Base-by-base conservation (phyloP, 768 basidiomycete species). In the Pleurotus djamor region DNA sequence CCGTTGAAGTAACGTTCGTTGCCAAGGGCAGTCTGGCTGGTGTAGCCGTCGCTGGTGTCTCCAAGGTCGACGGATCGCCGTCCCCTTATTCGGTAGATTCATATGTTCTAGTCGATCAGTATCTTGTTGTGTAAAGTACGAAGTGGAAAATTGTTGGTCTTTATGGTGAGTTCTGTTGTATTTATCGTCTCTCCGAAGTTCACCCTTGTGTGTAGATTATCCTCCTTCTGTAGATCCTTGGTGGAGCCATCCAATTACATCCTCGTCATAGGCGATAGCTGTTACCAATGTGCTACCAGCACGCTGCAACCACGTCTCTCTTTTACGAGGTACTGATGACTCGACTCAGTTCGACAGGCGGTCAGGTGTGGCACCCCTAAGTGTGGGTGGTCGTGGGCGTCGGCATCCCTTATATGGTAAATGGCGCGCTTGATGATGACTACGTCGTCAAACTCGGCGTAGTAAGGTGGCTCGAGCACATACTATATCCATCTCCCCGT, bases 11-110 rank as follows among this genome's bases (percentile, higher is more conserved):
- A 1, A 73, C 80, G 1, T 98, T 98, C 67, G 85, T 89, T 52
- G 89, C 86, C 0, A 82, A 89, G 64, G 91, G 92, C 6, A 92
- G 89, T 66, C 72, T 96, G 61, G 88, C 89, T 0, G 92, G 94
- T 17, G 79, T 97, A 41, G 80, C 78, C 33, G 83, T 96, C 13
- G 79, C 72, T 2, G 75, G 71, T 34, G 86, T 90, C 38, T 81
- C 77, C n/a, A 81, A 79, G 52, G 73, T 86, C 17, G 79, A 76
- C 5, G 79, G 73, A 34, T 75, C 72, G 1, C 70, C 70, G 5
- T 68, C 73, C 0, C 69, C 69, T 3, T 85, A 75, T 62, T 86
- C 84, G n/a, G 77, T 81, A 28, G 86, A 88, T 67, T 71, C 79
- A 1, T 64, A 83, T n/a, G 74, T 85, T 17, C 76, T 68, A 9